A percentile compares a stretch with the other conserved stretches of the same genome.
These are phyloP conservation scores for Quercus suber DNA, from an alignment of 306 rosid genomes.

Conservation along the genomic window DNA sequence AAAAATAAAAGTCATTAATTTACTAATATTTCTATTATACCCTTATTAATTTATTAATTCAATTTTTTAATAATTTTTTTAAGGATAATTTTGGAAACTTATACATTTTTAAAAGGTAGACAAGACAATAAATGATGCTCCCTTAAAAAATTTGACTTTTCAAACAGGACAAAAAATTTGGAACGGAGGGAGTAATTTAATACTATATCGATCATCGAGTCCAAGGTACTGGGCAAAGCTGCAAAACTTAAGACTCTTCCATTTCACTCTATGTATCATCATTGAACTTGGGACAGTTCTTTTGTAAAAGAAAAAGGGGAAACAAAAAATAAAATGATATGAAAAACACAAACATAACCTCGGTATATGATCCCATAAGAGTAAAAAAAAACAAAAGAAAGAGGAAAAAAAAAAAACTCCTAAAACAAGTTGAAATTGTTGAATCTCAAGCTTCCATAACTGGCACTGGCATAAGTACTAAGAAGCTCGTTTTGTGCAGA, in stretches of 20 bases:
- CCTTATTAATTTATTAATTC: too few relatives aligned
- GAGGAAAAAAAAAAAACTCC: background rate
- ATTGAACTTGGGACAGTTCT: conserved; percentile 20
- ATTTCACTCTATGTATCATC: conserved; percentile 10
- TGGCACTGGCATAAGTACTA: conserved; percentile 55
- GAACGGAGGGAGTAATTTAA: too few relatives aligned
- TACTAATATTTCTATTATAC: too few relatives aligned
- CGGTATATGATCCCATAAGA: background rate
- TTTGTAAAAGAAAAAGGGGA: conserved; percentile 8
- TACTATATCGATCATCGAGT: background rate
- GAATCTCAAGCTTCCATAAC: conserved; percentile 50
- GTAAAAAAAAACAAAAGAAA: background rate
- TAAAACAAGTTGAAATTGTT: conserved; percentile 59
- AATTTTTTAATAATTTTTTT: too few relatives aligned
- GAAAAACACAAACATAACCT: background rate
- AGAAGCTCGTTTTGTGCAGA: conserved; percentile 79
- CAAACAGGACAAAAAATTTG: too few relatives aligned
- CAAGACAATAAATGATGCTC: too few relatives aligned
- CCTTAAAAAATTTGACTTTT: too few relatives aligned
- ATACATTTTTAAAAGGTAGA: too few relatives aligned
- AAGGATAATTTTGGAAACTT: too few relatives aligned
- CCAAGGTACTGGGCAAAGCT: background rate
- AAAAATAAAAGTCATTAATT: too few relatives aligned
- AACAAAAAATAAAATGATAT: background rate
- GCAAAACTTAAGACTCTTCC: conserved; percentile 10